These are phyloP conservation scores for Penstemon barbatus DNA, from an alignment of 257 asterid genomes.

Conservation along the genomic window DNA sequence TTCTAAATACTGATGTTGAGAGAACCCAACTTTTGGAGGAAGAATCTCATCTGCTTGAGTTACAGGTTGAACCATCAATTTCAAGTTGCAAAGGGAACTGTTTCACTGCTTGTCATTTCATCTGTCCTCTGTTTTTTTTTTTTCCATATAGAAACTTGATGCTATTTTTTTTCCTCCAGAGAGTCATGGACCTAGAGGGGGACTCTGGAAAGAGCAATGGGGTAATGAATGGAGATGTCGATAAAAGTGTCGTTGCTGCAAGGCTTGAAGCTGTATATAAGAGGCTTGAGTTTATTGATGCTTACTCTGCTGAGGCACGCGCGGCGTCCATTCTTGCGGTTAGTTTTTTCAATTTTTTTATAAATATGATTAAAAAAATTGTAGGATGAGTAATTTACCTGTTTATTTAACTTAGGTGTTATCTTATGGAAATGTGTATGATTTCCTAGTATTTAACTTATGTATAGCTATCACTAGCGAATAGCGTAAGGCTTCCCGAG, in stretches of 20 bases:
- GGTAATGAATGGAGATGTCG: constrained; percentile 44
- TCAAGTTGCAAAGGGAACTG: constrained; percentile 25
- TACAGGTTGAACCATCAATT: constrained; percentile 61
- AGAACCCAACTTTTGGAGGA: constrained; percentile 83
- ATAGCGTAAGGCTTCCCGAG: too few relatives aligned
- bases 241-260: constrained; percentile 55
- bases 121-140: constrained; percentile 19
- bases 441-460: constrained; percentile 7
- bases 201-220: constrained; percentile 52
- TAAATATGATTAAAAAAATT: constrained; percentile 21
- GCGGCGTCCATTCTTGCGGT: constrained; percentile 99
- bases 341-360: constrained; percentile 39
- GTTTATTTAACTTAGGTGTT: constrained; percentile 4
- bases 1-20: constrained; percentile 83
- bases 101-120: constrained; percentile 25
- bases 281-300: constrained; percentile 93
- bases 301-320: constrained; percentile 96
- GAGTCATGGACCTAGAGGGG: constrained; percentile 56
- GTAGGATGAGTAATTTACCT: constrained; percentile 12
- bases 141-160: constrained; percentile 15
- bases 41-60: constrained; percentile 70
- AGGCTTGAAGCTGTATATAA: constrained; percentile 88
- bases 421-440: constrained; percentile 19
- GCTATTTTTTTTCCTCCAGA: constrained; percentile 41
- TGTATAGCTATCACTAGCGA: too few relatives aligned